Base-by-base conservation (phyloP, 805 yeast genomes). In the Candida wancherniae region DNA sequence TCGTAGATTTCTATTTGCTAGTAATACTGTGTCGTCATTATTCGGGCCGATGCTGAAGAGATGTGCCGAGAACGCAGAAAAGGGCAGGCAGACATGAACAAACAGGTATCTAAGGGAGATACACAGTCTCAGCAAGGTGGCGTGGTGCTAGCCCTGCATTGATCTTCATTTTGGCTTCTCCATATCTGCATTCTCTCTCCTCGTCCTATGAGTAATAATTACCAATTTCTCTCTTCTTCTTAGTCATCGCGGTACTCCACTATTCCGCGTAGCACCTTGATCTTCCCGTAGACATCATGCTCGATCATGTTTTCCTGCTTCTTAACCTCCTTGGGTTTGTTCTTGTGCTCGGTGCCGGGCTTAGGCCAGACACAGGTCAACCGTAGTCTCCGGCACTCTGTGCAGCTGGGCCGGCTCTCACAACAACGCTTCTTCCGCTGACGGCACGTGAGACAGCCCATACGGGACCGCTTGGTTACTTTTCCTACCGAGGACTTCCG, bases 381-480 rank as follows among this genome's bases (percentile, higher is more conserved):
- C 9, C 75, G 65, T 15, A 84, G 62, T 31, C 92, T 58, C n/a
- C 55, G 41, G 53, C 94, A 84, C 45, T 83, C 87, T 1, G 62
- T 51, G 47, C 94, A 84, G 15, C 53, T 53, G 4, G 94, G 94
- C 33, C 68, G 68, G 1, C 67, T 60, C 50, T 84, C 92, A 48
- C 84, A 81, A 43, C 94, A 84, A 33, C 87, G 67, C 51, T 82
- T 84, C 63, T 84, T 84, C 15, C 94, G 58, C 37, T 72, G 74
- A 26, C 92, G 70, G 45, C 94, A 84, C 1, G 94, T 81, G 24
- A 80, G 60, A 51, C 94, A 84, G 0, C 94, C 94, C 67, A 69
- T 65, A 47, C 84, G 65, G 11, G 82, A 75, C 34, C 85, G 60
- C 44, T 63, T 73, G n/a, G 63, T 44, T 5, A 48, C 48, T 13